Evolutionary conservation across 2,329 filamentous ascomycete genomes (phyloP), one percentile per base, ranked within the genome.

Genomic region (Exophiala oligosperma): DNA sequence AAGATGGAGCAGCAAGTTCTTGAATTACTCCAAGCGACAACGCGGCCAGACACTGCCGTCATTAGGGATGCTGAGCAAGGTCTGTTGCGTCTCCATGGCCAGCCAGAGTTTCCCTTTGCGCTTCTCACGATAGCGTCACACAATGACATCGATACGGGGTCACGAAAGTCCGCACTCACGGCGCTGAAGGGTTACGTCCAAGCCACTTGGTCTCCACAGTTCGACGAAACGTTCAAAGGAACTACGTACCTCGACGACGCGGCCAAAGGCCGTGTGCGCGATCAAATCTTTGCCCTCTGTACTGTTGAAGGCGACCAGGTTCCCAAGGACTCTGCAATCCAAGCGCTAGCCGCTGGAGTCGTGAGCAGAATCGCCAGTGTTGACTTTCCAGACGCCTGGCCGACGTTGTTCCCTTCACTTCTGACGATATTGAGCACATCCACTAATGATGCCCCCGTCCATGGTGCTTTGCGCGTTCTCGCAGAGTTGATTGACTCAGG

Each of bases 371-470:
- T 99, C 67, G 94, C 94, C 56, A 89, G 87, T 63, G 85, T 88
- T 69, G 94, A 99, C 77, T 97, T 96, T 71, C 94, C 94, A 53
- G 91, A 97, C 60, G 84, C 92, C 69, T 99, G 94, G 94, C 91
- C 92, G n/a, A 84, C 85, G 65, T 84, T 99, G 44, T 84, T 99
- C 29, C 90, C 91, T 23, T 84, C 86, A 35, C 81, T 97, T 43
- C 83, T 99, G 61, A 83, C 84, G 44, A 81, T 92, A 51, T 90
- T 97, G 68, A 71, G 75, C 54, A 84, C 88, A 54, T 83, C 80
- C 53, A 91, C 90, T 61, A 86, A 81, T 63, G 91, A 96, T 68
- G 78, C 81, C 48, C 92, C 96, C 71, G 79, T 97, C 50, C 92
- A 97, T 72, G 94, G 94, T 52, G 90, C 93, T 7, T 80, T 99